These are phyloP conservation scores for Podosphaera leucotricha DNA, from an alignment of 2,329 filamentous ascomycete genomes.

Conservation along the genomic window DNA sequence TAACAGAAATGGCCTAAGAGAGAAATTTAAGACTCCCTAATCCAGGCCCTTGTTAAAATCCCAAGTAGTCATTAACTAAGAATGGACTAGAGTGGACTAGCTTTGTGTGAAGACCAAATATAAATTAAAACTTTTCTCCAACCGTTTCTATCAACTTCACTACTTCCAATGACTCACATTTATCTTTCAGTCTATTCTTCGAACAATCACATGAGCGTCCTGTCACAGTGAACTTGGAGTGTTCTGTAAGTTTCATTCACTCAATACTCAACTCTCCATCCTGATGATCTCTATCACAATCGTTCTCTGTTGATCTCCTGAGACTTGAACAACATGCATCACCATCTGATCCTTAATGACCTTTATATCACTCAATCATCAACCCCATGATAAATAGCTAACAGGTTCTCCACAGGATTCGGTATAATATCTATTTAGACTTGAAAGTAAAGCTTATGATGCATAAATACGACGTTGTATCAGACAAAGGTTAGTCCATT, in stretches of 20 bases:
- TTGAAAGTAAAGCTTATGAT: no score
- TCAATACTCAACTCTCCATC: slow-evolving; percentile 4
- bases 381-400: neutral
- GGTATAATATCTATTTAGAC: no score
- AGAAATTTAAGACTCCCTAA: no score
- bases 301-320: slow-evolving; percentile 17
- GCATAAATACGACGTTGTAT: no score
- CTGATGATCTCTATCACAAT: slow-evolving; percentile 15
- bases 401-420: neutral
- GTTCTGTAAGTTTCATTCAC: no score
- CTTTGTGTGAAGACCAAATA: neutral
- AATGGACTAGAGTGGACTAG: neutral
- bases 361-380: no score
- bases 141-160: no score
- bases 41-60: neutral
- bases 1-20: no score
- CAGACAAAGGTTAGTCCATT: neutral
- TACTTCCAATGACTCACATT: no score
- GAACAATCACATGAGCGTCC: neutral
- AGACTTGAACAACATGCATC: slow-evolving; percentile 39
- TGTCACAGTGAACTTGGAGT: no score
- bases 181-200: neutral
- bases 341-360: no score
- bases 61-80: neutral
- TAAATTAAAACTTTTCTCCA: neutral